phyloP scores from a whole-genome alignment of 192 early-diverging fungal species.

The Lobosporangium transversale region DNA sequence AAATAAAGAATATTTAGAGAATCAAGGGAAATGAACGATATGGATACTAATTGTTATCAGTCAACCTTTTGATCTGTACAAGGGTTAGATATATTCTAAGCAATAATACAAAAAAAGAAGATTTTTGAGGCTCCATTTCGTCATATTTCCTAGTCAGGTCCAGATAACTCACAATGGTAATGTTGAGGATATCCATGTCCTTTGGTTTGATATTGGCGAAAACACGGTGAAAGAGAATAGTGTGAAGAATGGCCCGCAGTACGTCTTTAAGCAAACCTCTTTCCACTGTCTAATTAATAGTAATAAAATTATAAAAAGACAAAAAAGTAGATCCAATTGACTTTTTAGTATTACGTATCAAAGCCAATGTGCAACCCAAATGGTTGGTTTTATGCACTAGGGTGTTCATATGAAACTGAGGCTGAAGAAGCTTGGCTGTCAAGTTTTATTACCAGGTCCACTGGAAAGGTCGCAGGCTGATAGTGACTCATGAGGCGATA shows the following conservation, averaged over 20 bases:
- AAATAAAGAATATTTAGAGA: background rate
- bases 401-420: no score
- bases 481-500: slow-evolving; percentile 47
- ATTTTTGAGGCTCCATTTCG: no score
- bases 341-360: no score
- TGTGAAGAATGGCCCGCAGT: slow-evolving; percentile 61
- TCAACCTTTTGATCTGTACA: no score
- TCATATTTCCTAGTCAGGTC: no score
- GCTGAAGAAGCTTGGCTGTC: no score
- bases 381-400: no score
- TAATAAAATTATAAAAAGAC: background rate
- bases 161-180: slow-evolving; percentile 64
- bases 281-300: slow-evolving; percentile 32
- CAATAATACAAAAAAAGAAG: no score
- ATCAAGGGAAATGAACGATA: background rate
- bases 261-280: slow-evolving; percentile 26
- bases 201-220: slow-evolving; percentile 63
- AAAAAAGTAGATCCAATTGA: background rate
- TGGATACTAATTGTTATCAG: background rate
- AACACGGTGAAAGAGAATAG: slow-evolving; percentile 70
- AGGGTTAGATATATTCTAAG: no score
- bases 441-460: slow-evolving; percentile 49
- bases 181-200: slow-evolving; percentile 63
- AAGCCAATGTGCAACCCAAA: no score
- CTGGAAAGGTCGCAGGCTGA: slow-evolving; percentile 47